phyloP scores from a whole-genome alignment of 2,329 filamentous ascomycete species.

The Talaromyces sp. region DNA sequence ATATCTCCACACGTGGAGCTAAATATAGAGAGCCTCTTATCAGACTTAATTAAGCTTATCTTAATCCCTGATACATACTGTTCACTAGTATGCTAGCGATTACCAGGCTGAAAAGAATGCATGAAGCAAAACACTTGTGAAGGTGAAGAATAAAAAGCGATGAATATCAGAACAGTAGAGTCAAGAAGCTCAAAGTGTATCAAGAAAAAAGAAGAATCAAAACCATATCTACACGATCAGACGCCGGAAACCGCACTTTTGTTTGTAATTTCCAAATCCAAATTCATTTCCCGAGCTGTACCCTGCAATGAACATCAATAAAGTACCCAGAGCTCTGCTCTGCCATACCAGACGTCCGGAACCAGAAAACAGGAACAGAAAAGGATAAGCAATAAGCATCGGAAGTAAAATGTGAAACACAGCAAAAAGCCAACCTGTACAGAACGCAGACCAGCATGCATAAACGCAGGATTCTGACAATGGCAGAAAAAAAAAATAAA shows the following conservation, averaged over 20 bases:
- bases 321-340: neutral
- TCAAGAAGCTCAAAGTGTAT: slow-evolving; percentile 12
- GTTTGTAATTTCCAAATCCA: slow-evolving; percentile 21
- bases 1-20: too few relatives aligned
- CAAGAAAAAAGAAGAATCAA: slow-evolving; percentile 24
- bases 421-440: slow-evolving; percentile 19
- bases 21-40: too few relatives aligned
- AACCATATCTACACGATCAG: slow-evolving; percentile 31
- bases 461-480: slow-evolving; percentile 7
- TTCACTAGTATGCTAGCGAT: too few relatives aligned
- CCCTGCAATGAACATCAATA: slow-evolving; percentile 14
- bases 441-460: slow-evolving; percentile 18
- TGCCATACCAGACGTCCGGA: neutral
- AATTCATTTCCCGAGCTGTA: slow-evolving; percentile 15
- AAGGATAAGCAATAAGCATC: slow-evolving; percentile 3
- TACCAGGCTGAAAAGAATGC: too few relatives aligned
- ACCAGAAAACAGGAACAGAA: neutral
- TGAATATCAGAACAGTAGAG: slow-evolving; percentile 4
- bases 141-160: neutral
- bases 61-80: too few relatives aligned
- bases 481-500: neutral
- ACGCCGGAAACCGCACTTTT: slow-evolving; percentile 30
- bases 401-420: slow-evolving; percentile 38
- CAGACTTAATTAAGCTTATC: too few relatives aligned
- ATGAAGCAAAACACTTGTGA: neutral